Base-by-base conservation (phyloP, 1,139 yeast species). In the Hanseniaspora uvarum region DNA sequence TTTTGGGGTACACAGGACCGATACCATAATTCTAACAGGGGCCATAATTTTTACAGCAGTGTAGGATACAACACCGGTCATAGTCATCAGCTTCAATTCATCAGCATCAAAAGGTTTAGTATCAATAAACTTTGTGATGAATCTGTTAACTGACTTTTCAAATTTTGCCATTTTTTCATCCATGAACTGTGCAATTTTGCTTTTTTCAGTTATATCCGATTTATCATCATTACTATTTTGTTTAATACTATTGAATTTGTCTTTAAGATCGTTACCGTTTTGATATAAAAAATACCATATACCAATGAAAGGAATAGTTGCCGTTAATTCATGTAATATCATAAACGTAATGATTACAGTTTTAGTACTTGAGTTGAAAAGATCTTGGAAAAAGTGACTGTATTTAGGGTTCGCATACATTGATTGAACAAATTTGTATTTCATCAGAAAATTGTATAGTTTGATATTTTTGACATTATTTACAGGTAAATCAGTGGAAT, bases 1-100 rank as follows among this genome's bases (percentile, higher is more conserved):
- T 39, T 59, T 61, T 24, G 70, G 69, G 5, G 70, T 69, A n/a
- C 61, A 65, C 66, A 68, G 65, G 2, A 66, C 54, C 55, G 68
- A 65, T 8, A 63, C n/a, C 30, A 64, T 46, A 1, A 66, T 61
- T 54, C 70, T 57, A 2, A 61, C 34, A 0, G 70, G 69, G 23
- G 66, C 67, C 5, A 66, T 47, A 7, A 71, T 63, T 64, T 87
- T 89, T 26, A 87, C 92, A 11, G 85, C 69, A 2, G 86, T 88
- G 63, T 84, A 89, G 0, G 96, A 83, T 48, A 86, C 79, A 0
- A 95, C 95, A n/a, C 96, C 96, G 55, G 88, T 89, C 60, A 80
- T 70, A 2, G 86, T 72, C 34, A 83, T 68, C 14, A 34, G n/a
- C 33, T 28, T 43, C 8, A 50, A 47, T 70, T 70, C 34, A 83